Conservation (phyloP, 2,329 filamentous ascomycete species). For the Penicillium sclerotiorum region DNA sequence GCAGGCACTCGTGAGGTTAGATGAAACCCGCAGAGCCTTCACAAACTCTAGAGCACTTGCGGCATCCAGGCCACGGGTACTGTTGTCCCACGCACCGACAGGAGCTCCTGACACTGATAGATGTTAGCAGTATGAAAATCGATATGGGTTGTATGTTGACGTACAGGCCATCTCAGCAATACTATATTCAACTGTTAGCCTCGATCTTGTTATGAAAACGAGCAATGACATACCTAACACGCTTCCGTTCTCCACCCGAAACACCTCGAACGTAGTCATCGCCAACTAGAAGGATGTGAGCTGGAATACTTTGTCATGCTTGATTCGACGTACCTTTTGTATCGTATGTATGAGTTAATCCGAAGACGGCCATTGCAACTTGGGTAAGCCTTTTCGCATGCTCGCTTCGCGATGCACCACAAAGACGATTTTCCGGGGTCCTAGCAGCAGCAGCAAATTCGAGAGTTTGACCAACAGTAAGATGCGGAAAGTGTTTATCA, state of each 20-base stretch:
- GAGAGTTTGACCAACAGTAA: constrained; percentile 60
- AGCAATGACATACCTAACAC: constrained; percentile 53
- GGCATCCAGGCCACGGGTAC: constrained; percentile 56
- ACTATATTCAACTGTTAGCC: constrained; percentile 25
- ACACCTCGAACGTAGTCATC: constrained; percentile 64
- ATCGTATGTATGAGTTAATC: constrained; percentile 46
- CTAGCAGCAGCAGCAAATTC: constrained; percentile 58
- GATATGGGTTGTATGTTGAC: constrained; percentile 4
- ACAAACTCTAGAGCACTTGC: constrained; percentile 63
- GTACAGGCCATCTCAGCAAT: constrained; percentile 42
- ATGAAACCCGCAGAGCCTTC: constrained; percentile 53
- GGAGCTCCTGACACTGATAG: constrained; percentile 37
- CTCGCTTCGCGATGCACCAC: constrained; percentile 49
- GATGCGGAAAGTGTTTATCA: constrained; percentile 57
- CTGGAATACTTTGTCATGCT: not conserved
- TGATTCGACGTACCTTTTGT: constrained; percentile 43
- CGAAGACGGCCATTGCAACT: constrained; percentile 46
- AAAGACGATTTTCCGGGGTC: constrained; percentile 46
- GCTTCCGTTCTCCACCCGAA: constrained; percentile 63
- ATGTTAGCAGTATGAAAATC: not conserved
- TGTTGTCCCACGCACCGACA: constrained; percentile 50
- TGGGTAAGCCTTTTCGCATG: constrained; percentile 45
- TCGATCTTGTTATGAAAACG: constrained; percentile 11
- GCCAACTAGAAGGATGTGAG: constrained; percentile 33
- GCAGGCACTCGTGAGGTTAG: constrained; percentile 53